These are phyloP conservation scores for Cercospora sesami DNA, from an alignment of 2,329 filamentous ascomycete species.

Conservation along the genomic window DNA sequence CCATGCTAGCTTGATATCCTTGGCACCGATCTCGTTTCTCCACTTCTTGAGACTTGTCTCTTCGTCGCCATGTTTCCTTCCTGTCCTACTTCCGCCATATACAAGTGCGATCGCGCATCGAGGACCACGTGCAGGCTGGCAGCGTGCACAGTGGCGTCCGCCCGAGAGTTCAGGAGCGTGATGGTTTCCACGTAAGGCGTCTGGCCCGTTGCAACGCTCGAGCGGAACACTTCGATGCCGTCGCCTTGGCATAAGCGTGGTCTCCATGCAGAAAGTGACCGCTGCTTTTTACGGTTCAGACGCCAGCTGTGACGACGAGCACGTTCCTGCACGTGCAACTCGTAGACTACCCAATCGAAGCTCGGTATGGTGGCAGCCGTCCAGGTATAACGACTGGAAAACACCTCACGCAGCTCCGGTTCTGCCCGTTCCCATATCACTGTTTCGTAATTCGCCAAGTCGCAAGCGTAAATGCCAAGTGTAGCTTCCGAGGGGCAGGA, in stretches of 20 bases:
- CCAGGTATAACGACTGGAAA: not conserved
- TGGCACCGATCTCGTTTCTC: not conserved
- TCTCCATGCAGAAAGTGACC: not conserved
- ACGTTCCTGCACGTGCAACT: slow-evolving; percentile 1
- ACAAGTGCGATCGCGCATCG: not conserved
- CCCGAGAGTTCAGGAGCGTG: not conserved
- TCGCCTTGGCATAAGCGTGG: slow-evolving; percentile 1
- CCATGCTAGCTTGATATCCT: not conserved
- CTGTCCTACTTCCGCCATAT: not conserved
- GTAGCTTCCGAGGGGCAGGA: slow-evolving; percentile 2
- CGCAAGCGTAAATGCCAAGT: slow-evolving; percentile 8
- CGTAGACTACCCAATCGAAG: not conserved
- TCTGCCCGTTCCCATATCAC: slow-evolving; percentile 1
- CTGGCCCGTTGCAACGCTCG: not conserved
- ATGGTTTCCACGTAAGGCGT: not conserved
- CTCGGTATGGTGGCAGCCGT: not conserved
- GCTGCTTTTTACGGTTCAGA: not conserved
- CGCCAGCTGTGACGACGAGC: not conserved
- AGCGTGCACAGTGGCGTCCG: not conserved
- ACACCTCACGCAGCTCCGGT: slow-evolving; percentile 1
- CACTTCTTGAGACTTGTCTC: not conserved
- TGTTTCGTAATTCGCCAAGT: slow-evolving; percentile 9
- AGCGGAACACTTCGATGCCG: not conserved
- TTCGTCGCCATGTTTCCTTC: not conserved
- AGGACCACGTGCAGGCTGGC: not conserved